Conservation (phyloP, 2,329 filamentous ascomycete genomes). For the Trichoderma asperellum region DNA sequence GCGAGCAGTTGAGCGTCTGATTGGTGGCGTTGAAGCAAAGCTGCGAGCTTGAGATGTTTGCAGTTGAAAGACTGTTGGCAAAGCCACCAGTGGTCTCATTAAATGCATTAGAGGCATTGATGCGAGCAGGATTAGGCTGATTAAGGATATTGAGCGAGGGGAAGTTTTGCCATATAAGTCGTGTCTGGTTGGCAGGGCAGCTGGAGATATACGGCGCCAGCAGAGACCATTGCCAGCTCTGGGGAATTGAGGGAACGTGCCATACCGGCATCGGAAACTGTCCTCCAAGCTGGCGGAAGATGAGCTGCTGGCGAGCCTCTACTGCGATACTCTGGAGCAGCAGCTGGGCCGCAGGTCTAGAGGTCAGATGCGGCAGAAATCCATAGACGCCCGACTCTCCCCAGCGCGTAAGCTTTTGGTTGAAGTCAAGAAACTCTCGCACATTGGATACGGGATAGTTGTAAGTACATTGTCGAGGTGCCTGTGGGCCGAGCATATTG, state of each 20-base stretch:
- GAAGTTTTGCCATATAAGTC: slow-evolving; percentile 84
- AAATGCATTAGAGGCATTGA: slow-evolving; percentile 63
- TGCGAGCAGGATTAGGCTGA: slow-evolving; percentile 73
- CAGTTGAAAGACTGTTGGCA: slow-evolving; percentile 58
- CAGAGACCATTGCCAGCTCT: slow-evolving; percentile 83
- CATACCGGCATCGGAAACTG: slow-evolving; percentile 81
- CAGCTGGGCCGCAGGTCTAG: slow-evolving; percentile 72
- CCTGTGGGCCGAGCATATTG: slow-evolving; percentile 74
- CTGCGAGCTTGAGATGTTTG: slow-evolving; percentile 49
- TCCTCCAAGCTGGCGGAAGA: slow-evolving; percentile 81
- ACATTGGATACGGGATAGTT: slow-evolving; percentile 79
- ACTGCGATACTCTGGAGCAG: slow-evolving; percentile 76
- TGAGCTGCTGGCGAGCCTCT: slow-evolving; percentile 81
- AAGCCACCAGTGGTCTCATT: slow-evolving; percentile 68
- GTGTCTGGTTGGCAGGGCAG: slow-evolving; percentile 73
- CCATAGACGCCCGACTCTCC: slow-evolving; percentile 81
- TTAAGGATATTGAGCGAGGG: slow-evolving; percentile 72
- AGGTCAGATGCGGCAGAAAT: slow-evolving; percentile 77
- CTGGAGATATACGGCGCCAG: slow-evolving; percentile 79
- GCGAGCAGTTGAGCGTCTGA: slow-evolving; percentile 60
- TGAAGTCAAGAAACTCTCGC: slow-evolving; percentile 79
- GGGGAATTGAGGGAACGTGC: slow-evolving; percentile 79
- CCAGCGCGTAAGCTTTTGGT: slow-evolving; percentile 81
- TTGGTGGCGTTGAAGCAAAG: slow-evolving; percentile 62
- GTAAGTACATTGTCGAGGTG: slow-evolving; percentile 77